phyloP scores from a whole-genome alignment of 1,139 yeast species.

The Candida glucosophila region DNA sequence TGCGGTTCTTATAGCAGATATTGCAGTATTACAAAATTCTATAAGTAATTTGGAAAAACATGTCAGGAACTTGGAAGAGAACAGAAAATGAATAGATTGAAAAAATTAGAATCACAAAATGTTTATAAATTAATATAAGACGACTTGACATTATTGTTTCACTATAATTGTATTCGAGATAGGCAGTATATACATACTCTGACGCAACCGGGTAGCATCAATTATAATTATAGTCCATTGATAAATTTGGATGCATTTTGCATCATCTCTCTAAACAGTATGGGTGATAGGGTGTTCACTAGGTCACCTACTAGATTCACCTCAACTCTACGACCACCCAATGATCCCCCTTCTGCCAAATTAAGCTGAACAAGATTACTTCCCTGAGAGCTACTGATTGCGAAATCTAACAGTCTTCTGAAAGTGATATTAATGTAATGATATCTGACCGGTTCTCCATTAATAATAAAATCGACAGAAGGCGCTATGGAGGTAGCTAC shows the following conservation, averaged over 20 bases:
- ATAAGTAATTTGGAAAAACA: slow-evolving; percentile 62
- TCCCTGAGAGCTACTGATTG: slow-evolving; percentile 12
- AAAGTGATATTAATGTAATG: slow-evolving; percentile 32
- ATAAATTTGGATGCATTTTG: slow-evolving; percentile 19
- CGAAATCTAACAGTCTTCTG: slow-evolving; percentile 38
- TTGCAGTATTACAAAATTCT: slow-evolving; percentile 59
- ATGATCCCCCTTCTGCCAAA: slow-evolving; percentile 46
- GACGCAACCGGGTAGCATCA: slow-evolving; percentile 3
- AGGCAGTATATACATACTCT: no score
- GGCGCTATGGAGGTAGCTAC: slow-evolving; percentile 27
- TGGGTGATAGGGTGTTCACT: slow-evolving; percentile 12
- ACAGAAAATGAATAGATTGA: slow-evolving; percentile 1
- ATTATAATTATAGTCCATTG: slow-evolving; percentile 9
- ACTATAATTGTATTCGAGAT: no score
- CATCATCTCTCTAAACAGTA: slow-evolving; percentile 19
- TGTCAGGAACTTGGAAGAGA: slow-evolving; percentile 44
- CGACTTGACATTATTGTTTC: no score
- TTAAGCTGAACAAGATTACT: slow-evolving; percentile 33
- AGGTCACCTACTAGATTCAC: slow-evolving; percentile 36
- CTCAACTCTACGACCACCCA: slow-evolving; percentile 46
- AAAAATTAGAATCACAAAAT: no score
- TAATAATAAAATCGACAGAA: slow-evolving; percentile 25
- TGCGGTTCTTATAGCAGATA: slow-evolving; percentile 66
- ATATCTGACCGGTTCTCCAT: slow-evolving; percentile 30
- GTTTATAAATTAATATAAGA: no score